Conservation (phyloP, 371 early-diverging fungal species). For the Mortierella sp. region DNA sequence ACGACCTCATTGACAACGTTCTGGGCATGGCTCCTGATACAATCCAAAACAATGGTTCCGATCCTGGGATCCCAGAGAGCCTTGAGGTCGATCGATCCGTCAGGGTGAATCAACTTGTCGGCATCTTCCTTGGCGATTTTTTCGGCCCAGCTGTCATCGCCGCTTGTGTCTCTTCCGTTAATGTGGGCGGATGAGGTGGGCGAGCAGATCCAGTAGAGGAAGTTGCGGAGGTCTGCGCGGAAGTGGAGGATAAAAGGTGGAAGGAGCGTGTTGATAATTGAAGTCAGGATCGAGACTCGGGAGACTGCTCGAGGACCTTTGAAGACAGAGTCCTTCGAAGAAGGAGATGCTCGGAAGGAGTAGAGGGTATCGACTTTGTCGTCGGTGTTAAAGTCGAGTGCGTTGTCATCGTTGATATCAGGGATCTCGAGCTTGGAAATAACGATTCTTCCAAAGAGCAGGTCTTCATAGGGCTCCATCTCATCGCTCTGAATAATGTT, state of each 20-base stretch:
- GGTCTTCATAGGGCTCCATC: slow-evolving; percentile 2
- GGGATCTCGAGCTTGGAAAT: neutral
- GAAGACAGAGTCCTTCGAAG: neutral
- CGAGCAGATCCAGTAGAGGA: slow-evolving; percentile 25
- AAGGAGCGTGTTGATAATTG: slow-evolving; percentile 18
- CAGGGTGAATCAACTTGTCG: neutral
- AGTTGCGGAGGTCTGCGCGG: slow-evolving; percentile 29
- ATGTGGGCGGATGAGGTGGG: slow-evolving; percentile 5
- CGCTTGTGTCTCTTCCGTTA: slow-evolving; percentile 15
- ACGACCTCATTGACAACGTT: neutral
- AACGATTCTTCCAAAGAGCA: neutral
- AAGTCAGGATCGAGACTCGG: neutral
- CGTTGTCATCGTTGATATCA: neutral
- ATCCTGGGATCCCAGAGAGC: slow-evolving; percentile 11
- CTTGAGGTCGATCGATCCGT: slow-evolving; percentile 21
- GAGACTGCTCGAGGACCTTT: slow-evolving; percentile 7
- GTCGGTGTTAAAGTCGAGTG: neutral
- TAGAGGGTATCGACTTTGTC: neutral
- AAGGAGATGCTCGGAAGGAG: neutral
- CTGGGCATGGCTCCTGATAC: slow-evolving; percentile 8
- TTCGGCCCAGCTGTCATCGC: slow-evolving; percentile 14
- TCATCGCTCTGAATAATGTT: slow-evolving; percentile 2
- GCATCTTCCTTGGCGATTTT: neutral
- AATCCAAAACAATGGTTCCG: neutral
- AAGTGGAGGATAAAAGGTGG: slow-evolving; percentile 25